Percentiles rank a stretch among this genome's conserved stretches.
These are phyloP conservation scores for Pulveroboletus ravenelii DNA, from an alignment of 768 basidiomycete genomes.

Conservation along the genomic window DNA sequence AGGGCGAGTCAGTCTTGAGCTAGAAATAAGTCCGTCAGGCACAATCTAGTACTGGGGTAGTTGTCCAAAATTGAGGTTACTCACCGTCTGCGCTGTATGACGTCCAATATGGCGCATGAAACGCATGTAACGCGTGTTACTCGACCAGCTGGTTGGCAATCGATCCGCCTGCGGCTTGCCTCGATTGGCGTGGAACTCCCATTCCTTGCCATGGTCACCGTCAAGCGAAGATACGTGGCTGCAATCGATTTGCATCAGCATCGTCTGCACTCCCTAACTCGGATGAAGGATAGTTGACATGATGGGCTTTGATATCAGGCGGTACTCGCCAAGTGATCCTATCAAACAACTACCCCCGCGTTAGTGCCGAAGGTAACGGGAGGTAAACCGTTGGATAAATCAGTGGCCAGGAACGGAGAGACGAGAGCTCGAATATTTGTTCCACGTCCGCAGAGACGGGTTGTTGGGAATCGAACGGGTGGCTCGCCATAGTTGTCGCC, in stretches of 20 bases:
- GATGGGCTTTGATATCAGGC: neutral
- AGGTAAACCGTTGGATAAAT: neutral
- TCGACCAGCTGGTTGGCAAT: neutral
- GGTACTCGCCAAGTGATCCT: neutral
- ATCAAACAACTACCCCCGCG: neutral
- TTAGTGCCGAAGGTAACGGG: neutral
- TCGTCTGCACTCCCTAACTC: neutral
- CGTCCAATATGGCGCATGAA: neutral
- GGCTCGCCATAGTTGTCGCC: neutral
- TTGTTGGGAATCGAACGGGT: neutral
- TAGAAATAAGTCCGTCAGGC: neutral
- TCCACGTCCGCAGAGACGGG: neutral
- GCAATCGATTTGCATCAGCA: neutral
- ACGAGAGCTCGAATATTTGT: neutral
- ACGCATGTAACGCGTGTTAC: neutral
- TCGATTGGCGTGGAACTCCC: neutral
- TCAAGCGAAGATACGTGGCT: constrained; percentile 2
- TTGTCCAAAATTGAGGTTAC: neutral
- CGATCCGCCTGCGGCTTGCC: neutral
- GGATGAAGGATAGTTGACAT: neutral
- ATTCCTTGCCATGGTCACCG: neutral
- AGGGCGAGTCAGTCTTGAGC: neutral
- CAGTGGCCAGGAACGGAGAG: neutral
- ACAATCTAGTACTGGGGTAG: neutral
- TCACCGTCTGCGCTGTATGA: neutral